These are phyloP conservation scores for Solanum gandarillasii DNA, from an alignment of 257 asterid genomes.

Conservation along the genomic window DNA sequence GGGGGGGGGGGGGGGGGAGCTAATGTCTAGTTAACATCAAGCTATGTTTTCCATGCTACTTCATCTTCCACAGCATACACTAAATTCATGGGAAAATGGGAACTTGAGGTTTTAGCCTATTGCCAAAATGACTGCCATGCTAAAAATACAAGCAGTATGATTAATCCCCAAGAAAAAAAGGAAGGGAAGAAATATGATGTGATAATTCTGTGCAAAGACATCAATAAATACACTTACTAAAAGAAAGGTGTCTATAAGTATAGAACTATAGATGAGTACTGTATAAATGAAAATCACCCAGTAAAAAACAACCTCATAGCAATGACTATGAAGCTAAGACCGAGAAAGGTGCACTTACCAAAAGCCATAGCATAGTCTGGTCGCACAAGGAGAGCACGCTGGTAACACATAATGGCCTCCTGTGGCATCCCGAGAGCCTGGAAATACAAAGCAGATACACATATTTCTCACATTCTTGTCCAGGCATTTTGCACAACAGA, in stretches of 20 bases:
- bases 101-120: background rate
- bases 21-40: background rate
- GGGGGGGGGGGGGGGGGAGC: no score
- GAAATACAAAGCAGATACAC: constrained; percentile 41
- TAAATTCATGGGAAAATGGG: background rate
- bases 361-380: constrained; percentile 96
- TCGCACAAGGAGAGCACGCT: constrained; percentile 79
- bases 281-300: background rate
- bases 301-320: background rate
- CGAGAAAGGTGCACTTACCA: constrained; percentile 42
- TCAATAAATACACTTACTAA: background rate
- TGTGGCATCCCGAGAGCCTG: constrained; percentile 95
- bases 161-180: background rate
- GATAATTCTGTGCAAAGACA: background rate
- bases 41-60: background rate
- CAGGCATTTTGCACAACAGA: constrained; percentile 34
- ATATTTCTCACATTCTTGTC: constrained; percentile 40
- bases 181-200: background rate
- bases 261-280: background rate
- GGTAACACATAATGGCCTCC: constrained; percentile 89
- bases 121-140: background rate
- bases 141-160: background rate
- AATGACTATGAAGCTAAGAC: background rate
- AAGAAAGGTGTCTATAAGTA: background rate
- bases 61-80: background rate